Conservation (phyloP, 495 filamentous ascomycete genomes). For the Rusavskia elegans region DNA sequence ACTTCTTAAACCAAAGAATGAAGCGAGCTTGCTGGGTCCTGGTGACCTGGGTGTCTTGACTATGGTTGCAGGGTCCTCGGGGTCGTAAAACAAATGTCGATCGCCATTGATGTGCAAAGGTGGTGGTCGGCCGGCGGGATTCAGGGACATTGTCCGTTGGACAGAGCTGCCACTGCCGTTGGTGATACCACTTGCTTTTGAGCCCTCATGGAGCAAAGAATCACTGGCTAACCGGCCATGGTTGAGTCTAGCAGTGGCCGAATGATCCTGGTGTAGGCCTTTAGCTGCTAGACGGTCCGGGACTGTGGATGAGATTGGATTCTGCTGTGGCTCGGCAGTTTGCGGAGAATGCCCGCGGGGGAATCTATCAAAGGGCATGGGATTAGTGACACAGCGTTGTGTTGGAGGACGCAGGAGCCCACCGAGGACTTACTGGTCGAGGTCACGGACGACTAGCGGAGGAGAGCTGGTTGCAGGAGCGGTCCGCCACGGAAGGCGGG, state of each 20-base stretch:
- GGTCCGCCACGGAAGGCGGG: constrained; percentile 3
- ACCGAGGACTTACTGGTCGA: constrained; percentile 12
- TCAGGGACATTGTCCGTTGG: constrained; percentile 17
- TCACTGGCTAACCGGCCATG: constrained; percentile 13
- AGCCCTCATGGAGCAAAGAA: constrained; percentile 15
- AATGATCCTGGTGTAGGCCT: constrained; percentile 6
- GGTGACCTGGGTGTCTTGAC: constrained; percentile 41
- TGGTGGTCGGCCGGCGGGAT: constrained; percentile 12
- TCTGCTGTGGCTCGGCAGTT: constrained; percentile 4
- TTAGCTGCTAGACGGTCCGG: neutral
- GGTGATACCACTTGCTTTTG: constrained; percentile 2
- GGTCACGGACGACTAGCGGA: constrained; percentile 11
- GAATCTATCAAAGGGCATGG: constrained; percentile 8
- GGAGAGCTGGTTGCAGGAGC: constrained; percentile 3
- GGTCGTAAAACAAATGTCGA: constrained; percentile 10
- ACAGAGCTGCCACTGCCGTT: constrained; percentile 5
- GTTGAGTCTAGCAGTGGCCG: constrained; percentile 5
- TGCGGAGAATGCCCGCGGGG: constrained; percentile 16
- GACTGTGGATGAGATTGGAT: neutral
- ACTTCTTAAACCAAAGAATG: constrained; percentile 54
- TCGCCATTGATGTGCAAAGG: constrained; percentile 16
- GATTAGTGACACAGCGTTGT: neutral
- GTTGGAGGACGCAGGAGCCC: neutral
- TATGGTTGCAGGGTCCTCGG: constrained; percentile 18
- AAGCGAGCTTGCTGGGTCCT: constrained; percentile 40